Percentiles rank a stretch among this genome's conserved stretches.
Conservation (phyloP, 176 grass and related monocot genomes). For the Ampelocalamus luodianensis region DNA sequence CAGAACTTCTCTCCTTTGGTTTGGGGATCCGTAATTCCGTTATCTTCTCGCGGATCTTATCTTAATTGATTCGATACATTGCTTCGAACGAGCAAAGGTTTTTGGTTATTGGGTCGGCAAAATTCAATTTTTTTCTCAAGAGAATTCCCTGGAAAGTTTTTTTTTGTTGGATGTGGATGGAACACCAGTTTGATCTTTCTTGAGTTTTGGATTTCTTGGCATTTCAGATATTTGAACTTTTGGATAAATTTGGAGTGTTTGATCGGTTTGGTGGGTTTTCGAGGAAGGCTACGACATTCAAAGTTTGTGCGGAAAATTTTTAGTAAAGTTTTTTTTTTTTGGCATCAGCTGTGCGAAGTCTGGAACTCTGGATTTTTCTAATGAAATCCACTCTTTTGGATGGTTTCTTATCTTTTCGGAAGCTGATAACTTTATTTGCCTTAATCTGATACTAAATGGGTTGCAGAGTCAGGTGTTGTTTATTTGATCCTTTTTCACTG, state of each 20-base stretch:
- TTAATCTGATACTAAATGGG: slow-evolving; percentile 26
- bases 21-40: neutral
- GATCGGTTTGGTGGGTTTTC: slow-evolving; percentile 25
- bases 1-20: neutral
- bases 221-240: neutral
- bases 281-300: neutral
- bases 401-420: slow-evolving; percentile 2
- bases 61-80: neutral
- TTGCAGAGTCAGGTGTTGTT: neutral
- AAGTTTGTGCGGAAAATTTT: neutral
- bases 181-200: neutral
- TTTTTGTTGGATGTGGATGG: neutral
- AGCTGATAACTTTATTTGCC: slow-evolving; percentile 18
- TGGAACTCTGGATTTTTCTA: slow-evolving; percentile 9
- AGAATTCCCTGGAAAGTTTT: neutral
- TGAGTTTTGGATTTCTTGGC: neutral
- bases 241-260: neutral
- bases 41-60: neutral
- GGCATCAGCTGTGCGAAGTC: neutral
- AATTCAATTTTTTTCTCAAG: neutral
- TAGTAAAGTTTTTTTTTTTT: neutral
- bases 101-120: slow-evolving; percentile 1
- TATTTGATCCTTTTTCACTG: slow-evolving; percentile 2
- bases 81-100: neutral
- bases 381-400: neutral